Base-by-base conservation (phyloP, 192 early-diverging fungal genomes). In the Geranomyces variabilis region DNA sequence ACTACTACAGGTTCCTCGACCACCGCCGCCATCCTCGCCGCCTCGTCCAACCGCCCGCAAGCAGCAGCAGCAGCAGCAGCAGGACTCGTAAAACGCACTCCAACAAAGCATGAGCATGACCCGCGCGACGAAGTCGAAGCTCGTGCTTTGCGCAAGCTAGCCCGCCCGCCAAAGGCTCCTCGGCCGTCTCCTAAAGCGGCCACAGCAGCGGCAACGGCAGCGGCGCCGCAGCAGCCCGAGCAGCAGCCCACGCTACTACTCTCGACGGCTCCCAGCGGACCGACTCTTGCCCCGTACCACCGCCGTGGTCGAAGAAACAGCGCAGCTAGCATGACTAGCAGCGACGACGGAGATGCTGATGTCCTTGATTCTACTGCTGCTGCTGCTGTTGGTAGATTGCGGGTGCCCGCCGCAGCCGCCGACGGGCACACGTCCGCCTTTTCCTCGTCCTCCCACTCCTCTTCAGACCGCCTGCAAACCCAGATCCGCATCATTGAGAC, bases 401-500 rank as follows among this genome's bases (percentile, higher is more conserved):
- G n/a, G n/a, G n/a, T n/a, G n/a, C n/a, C n/a, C n/a, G n/a, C n/a
- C n/a, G n/a, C n/a, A n/a, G 36, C 36, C 36, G 36, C 36, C 10
- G 10, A 41, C 10, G 36, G 36, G 10, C 36, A 60, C 31, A 6
- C 58, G 31, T 19, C 17, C 29, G 17, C 58, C 31, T 28, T 60
- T 9, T 60, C 29, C 58, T 28, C 17, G 29, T n/a, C n/a, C n/a
- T n/a, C 58, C 29, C 29, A 60, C 17, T 19, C 17, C 31, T 60
- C 58, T 34, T 19, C 17, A 17, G 58, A 60, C 17, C 58, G 58
- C 6, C 58, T 60, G 17, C 58, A 60, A 29, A 60, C 58, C 2
- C 58, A 60, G 17, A 60, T 60, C 22, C 58, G 58, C 28, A 60
- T 60, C 31, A 60, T 60, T 29, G 58, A 60, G 29, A 30, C 58